These are phyloP conservation scores for Sphaerulina musiva DNA, from an alignment of 2,329 filamentous ascomycete genomes.

Conservation along the genomic window DNA sequence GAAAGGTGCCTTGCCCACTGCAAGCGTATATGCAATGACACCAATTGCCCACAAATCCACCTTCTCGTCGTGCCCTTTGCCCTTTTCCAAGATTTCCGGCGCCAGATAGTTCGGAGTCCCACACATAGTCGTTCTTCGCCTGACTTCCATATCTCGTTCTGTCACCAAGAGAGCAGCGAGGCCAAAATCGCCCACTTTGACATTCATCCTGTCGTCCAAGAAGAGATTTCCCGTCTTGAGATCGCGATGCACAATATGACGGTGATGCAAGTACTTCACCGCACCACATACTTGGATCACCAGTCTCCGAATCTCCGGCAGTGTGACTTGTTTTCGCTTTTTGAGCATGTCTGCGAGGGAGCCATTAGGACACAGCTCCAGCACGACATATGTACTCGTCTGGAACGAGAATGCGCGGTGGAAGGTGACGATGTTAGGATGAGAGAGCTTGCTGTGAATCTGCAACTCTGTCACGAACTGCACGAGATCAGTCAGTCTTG, in stretches of 20 bases:
- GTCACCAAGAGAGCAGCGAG: conserved; percentile 86
- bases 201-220: conserved; percentile 87
- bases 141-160: conserved; percentile 76
- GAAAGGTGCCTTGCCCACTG: conserved; percentile 92
- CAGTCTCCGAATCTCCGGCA: conserved; percentile 90
- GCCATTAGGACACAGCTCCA: conserved; percentile 91
- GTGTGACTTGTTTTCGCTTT: conserved; percentile 78
- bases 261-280: conserved; percentile 94
- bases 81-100: conserved; percentile 91
- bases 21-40: conserved; percentile 97
- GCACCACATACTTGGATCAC: conserved; percentile 92
- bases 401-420: conserved; percentile 87
- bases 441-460: conserved; percentile 96
- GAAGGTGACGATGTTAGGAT: conserved; percentile 94
- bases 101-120: conserved; percentile 98
- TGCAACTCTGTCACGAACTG: conserved; percentile 78
- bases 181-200: conserved; percentile 96
- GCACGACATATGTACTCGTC: conserved; percentile 82
- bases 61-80: conserved; percentile 92
- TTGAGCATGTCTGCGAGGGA: conserved; percentile 98
- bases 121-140: conserved; percentile 83
- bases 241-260: conserved; percentile 93
- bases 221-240: conserved; percentile 98
- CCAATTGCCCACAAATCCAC: conserved; percentile 98
- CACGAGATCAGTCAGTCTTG: not conserved